Conservation (phyloP, 768 basidiomycete species). For the Trametes sanguinea region DNA sequence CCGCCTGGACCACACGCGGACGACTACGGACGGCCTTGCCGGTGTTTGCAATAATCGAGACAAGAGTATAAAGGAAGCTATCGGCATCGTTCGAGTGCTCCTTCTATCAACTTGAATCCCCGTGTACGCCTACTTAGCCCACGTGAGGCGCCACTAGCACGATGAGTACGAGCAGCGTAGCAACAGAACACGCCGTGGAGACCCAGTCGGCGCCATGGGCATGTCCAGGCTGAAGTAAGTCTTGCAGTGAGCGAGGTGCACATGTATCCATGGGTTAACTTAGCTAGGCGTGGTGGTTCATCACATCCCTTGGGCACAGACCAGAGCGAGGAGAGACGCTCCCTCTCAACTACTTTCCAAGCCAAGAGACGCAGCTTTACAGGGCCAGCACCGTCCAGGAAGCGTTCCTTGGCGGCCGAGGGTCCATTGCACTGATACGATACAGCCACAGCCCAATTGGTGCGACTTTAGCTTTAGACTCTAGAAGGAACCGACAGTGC, state of each 20-base stretch:
- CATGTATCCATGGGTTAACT: not conserved
- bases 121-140: not conserved
- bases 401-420: constrained; percentile 15
- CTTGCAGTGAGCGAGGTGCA: not conserved
- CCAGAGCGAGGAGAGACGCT: constrained; percentile 17
- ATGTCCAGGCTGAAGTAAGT: constrained; percentile 20
- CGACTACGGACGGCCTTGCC: not conserved
- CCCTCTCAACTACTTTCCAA: constrained; percentile 21
- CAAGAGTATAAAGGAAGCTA: no score
- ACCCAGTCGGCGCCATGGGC: constrained; percentile 11
- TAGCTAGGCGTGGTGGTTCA: constrained; percentile 21
- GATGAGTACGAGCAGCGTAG: constrained; percentile 1
- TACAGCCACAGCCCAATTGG: constrained; percentile 17
- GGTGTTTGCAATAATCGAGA: not conserved
- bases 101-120: not conserved
- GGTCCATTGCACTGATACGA: constrained; percentile 10
- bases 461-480: not conserved
- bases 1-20: constrained; percentile 1
- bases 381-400: constrained; percentile 2
- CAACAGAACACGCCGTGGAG: not conserved
- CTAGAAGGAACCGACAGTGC: not conserved
- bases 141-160: not conserved
- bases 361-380: constrained; percentile 16
- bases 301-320: constrained; percentile 13
- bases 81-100: not conserved